Percentiles rank a stretch among this genome's conserved stretches.
Conservation (phyloP, 768 basidiomycete genomes). For the Kwoniella mangroviensis region DNA sequence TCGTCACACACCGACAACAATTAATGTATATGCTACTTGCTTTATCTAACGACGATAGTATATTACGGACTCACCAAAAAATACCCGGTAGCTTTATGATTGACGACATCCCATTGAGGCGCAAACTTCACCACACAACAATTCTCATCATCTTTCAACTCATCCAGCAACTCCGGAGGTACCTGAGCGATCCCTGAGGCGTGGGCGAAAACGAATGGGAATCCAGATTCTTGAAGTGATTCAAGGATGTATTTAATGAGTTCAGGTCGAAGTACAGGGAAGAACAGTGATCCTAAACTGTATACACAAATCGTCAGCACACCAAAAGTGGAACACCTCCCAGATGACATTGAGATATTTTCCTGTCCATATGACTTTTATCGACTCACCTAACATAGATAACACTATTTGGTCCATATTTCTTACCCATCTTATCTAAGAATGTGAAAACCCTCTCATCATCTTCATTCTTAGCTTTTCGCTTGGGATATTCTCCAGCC, state of each 20-base stretch:
- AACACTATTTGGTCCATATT: slow-evolving; percentile 31
- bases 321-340: too few relatives aligned
- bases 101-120: slow-evolving; percentile 36
- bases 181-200: slow-evolving; percentile 24
- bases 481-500: slow-evolving; percentile 15
- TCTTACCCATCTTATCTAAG: slow-evolving; percentile 34
- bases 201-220: slow-evolving; percentile 40
- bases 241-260: slow-evolving; percentile 32
- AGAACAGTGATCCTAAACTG: slow-evolving; percentile 40
- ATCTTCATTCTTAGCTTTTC: slow-evolving; percentile 12
- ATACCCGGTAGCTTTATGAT: slow-evolving; percentile 32
- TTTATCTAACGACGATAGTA: neutral
- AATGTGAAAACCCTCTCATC: slow-evolving; percentile 29
- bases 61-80: slow-evolving; percentile 25
- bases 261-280: slow-evolving; percentile 33
- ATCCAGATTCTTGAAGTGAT: slow-evolving; percentile 24
- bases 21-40: neutral
- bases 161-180: slow-evolving; percentile 23
- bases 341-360: too few relatives aligned
- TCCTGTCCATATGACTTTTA: too few relatives aligned
- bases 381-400: slow-evolving; percentile 35
- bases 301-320: neutral
- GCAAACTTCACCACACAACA: slow-evolving; percentile 32
- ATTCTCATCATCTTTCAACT: slow-evolving; percentile 23
- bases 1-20: neutral